Evolutionary conservation across 139 green algal genomes (phyloP).

Genomic region (Asterochloris erici): DNA sequence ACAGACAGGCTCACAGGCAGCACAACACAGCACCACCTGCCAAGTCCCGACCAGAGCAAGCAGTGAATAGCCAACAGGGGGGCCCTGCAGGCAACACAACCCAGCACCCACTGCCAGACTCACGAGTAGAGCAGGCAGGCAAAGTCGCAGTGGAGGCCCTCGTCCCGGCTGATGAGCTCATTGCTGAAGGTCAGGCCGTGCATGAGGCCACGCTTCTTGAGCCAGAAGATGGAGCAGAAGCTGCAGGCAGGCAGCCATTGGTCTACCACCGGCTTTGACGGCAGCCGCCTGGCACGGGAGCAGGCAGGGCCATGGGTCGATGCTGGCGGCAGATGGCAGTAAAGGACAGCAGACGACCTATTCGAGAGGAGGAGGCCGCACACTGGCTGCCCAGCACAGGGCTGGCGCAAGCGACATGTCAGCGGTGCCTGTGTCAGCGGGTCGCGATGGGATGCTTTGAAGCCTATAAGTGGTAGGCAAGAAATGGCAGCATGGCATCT

Average conservation of each 20-base stretch:
- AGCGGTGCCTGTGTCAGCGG: too few species aligned
- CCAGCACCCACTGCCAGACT: not conserved
- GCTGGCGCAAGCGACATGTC: too few species aligned
- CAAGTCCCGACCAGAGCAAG: too few species aligned
- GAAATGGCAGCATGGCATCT: not conserved
- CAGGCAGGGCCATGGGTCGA: too few species aligned
- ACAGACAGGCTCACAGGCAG: not conserved
- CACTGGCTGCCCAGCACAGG: too few species aligned
- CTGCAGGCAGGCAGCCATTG: slow-evolving; percentile 25
- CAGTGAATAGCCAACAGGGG: not conserved
- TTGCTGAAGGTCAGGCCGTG: slow-evolving; percentile 98
- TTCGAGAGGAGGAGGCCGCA: too few species aligned
- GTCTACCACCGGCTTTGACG: too few species aligned
- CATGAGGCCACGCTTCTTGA: slow-evolving; percentile 98
- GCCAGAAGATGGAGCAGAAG: slow-evolving; percentile 99
- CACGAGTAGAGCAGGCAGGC: slow-evolving; percentile 92
- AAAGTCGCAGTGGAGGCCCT: slow-evolving; percentile 98
- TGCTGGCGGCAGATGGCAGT: too few species aligned
- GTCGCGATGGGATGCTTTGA: not conserved
- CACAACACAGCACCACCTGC: too few species aligned
- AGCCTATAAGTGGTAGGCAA: not conserved
- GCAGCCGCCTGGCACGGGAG: too few species aligned
- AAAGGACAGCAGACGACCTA: too few species aligned
- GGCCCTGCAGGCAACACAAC: not conserved
- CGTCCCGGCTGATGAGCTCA: slow-evolving; percentile 96